Percentiles rank a stretch among this genome's conserved stretches.
phyloP scores from a whole-genome alignment of 768 basidiomycete species.

The Termitomyces titanicus region DNA sequence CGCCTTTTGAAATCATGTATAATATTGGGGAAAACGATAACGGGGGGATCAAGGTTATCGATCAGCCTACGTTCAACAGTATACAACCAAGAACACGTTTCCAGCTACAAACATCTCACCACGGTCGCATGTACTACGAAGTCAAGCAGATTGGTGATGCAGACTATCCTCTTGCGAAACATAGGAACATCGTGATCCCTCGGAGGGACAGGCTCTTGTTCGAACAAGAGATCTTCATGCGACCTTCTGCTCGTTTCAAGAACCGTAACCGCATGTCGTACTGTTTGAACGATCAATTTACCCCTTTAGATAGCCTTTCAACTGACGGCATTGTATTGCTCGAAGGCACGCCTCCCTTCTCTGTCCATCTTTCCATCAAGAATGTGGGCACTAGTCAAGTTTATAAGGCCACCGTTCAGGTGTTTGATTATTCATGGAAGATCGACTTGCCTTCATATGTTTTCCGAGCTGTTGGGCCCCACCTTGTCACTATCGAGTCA shows the following conservation, averaged over 20 bases:
- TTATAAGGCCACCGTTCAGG: constrained; percentile 52
- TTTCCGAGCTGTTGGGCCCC: constrained; percentile 78
- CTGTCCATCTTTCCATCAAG: constrained; percentile 67
- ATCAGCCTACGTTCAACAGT: constrained; percentile 80
- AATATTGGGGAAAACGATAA: constrained; percentile 72
- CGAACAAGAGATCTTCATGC: constrained; percentile 79
- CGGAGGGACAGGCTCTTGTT: constrained; percentile 68
- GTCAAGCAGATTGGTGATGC: constrained; percentile 86
- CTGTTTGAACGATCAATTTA: constrained; percentile 70
- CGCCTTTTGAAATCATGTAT: constrained; percentile 94
- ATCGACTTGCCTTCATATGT: constrained; percentile 64
- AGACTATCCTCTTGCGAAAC: constrained; percentile 75
- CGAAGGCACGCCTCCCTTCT: constrained; percentile 86
- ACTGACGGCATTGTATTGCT: constrained; percentile 64
- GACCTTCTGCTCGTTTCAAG: constrained; percentile 80
- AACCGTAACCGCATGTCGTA: constrained; percentile 62
- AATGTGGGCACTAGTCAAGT: constrained; percentile 71
- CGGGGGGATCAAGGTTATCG: constrained; percentile 68
- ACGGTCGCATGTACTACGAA: constrained; percentile 86
- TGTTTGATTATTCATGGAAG: constrained; percentile 57
- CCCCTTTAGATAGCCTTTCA: constrained; percentile 46
- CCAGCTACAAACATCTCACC: constrained; percentile 71
- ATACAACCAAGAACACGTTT: constrained; percentile 78
- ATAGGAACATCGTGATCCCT: constrained; percentile 59
- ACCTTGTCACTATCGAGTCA: constrained; percentile 74